Percentiles rank a stretch among this genome's conserved stretches.
Conservation (phyloP, 2,329 filamentous ascomycete species). For the Colletotrichum somersetense region DNA sequence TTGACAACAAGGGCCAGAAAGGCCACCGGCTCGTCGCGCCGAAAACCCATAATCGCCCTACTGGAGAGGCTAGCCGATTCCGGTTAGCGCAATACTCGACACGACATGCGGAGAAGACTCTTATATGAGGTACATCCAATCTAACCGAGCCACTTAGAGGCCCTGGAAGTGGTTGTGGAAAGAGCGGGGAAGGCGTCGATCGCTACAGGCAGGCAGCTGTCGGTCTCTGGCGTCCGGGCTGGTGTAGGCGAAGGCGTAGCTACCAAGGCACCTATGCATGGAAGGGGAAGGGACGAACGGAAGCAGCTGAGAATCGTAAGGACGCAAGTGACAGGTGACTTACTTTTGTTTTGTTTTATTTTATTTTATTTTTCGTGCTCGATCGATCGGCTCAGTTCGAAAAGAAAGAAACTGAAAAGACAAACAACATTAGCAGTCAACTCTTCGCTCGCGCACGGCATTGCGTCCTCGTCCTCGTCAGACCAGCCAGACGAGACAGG, state of each 20-base stretch:
- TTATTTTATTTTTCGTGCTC: not conserved
- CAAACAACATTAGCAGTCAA: not conserved
- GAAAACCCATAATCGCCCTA: conserved; percentile 19
- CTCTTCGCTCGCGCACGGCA: not conserved
- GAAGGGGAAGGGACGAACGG: conserved; percentile 1
- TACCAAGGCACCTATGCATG: not conserved
- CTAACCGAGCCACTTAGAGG: conserved; percentile 32
- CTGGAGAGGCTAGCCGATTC: not conserved
- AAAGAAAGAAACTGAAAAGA: too few species aligned
- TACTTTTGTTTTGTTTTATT: not conserved
- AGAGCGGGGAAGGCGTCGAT: conserved; percentile 27
- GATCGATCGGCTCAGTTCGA: conserved; percentile 21
- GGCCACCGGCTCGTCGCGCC: conserved; percentile 38
- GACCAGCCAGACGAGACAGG: not conserved
- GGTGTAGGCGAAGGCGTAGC: not conserved
- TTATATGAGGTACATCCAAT: not conserved
- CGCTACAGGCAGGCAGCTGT: conserved; percentile 4
- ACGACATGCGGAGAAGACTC: conserved; percentile 30
- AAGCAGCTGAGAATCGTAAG: not conserved
- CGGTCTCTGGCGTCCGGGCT: not conserved
- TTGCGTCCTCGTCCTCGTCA: not conserved
- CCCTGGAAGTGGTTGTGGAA: conserved; percentile 4
- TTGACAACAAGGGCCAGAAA: conserved; percentile 8
- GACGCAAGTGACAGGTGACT: conserved; percentile 34
- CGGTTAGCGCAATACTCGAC: not conserved